Evolutionary conservation across 106 monocot genomes (phyloP), one percentile per base, ranked within the genome.

Genomic region (Dioscorea dumetorum): DNA sequence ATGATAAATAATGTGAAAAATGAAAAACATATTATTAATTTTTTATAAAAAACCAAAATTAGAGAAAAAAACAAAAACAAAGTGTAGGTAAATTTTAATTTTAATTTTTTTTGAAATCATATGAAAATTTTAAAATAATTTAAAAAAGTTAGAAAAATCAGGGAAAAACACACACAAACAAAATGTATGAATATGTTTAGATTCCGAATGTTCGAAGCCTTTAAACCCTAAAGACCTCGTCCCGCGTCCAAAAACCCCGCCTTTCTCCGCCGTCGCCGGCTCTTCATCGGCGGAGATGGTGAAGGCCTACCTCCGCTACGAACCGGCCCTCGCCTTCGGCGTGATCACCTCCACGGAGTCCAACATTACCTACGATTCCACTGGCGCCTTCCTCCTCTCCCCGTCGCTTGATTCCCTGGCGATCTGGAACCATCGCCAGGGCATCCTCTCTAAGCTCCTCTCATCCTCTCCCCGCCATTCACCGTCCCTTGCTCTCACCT

Each of bases 221-320:
- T 41, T 1, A 41, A 41, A n/a, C n/a, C 41, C 41, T 6, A 3
- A 10, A 41, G 5, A 41, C 41, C 9, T 41, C 41, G 28, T 41
- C 41, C 41, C 41, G 41, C 41, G 41, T 41, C 41, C 41, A 6
- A 41, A 41, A 41, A 41, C 41, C 41, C 41, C 41, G 41, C 41
- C 41, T 41, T 41, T 21, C 67, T 24, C 50, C 72, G 51, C 60
- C 58, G 57, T 5, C 58, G 17, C 33, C 32, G 34, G n/a, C 28
- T 19, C 41, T 0, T 18, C 34, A 10, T 20, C 56, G 24, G 22
- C 50, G 59, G 71, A 14, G 58, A 99, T 99, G 97, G 99, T 90
- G 78, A 99, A 99, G 70, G 76, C 90, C 5, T 99, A 99, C 75
- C 84, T 93, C 31, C 84, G 90, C 18, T 99, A 99, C 87, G 93